Evolutionary conservation across 257 asterid genomes (phyloP).

Genomic region (Solanum sitiens): DNA sequence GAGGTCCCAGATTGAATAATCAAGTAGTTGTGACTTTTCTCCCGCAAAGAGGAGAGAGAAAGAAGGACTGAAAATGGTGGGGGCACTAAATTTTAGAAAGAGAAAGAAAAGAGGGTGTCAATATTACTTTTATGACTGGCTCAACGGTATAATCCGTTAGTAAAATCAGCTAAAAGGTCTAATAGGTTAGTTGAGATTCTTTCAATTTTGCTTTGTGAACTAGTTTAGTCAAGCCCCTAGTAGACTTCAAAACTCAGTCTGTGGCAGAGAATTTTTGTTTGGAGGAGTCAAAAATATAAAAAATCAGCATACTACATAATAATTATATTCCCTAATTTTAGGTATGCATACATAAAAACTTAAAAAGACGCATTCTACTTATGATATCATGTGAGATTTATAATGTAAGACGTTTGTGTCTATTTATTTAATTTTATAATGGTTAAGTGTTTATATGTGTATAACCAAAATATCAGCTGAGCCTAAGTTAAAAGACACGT

Average conservation of each 20-base stretch:
- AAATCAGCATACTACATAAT: not conserved
- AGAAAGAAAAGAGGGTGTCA: not conserved
- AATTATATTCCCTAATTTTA: too few species aligned
- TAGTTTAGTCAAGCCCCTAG: not conserved
- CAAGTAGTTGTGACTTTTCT: not conserved
- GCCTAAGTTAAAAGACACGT: accelerated
- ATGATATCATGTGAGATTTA: too few species aligned
- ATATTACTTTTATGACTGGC: not conserved
- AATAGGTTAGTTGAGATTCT: not conserved
- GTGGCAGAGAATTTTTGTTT: not conserved
- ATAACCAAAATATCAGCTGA: not conserved
- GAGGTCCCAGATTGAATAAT: not conserved
- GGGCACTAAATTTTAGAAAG: not conserved
- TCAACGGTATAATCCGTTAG: not conserved
- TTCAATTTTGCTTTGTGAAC: not conserved
- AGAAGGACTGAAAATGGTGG: not conserved
- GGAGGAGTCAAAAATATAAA: not conserved
- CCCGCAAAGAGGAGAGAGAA: not conserved
- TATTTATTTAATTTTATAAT: not conserved
- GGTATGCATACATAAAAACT: not conserved
- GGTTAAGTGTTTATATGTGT: accelerated
- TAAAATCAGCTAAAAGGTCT: not conserved
- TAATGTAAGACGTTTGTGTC: not conserved
- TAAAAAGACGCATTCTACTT: too few species aligned
- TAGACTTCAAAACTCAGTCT: not conserved